Base-by-base conservation (phyloP, 2,329 filamentous ascomycete genomes). In the Uncinocarpus reesii region DNA sequence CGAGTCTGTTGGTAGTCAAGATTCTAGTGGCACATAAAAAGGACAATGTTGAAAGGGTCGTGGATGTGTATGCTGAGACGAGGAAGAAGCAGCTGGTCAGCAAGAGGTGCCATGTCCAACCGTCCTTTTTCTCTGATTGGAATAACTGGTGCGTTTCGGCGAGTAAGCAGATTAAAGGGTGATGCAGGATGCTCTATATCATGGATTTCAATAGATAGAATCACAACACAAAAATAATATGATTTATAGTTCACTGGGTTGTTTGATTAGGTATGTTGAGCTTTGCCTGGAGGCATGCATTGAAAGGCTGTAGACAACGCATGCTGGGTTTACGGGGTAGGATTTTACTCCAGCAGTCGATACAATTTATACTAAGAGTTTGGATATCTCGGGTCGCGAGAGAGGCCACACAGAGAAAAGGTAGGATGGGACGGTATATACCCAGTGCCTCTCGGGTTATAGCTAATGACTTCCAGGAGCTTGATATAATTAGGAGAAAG, bases 81-180 rank as follows among this genome's bases (percentile, higher is more conserved):
- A 74, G 81, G 64, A 69, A 74, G 44, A 66, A 69, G 40, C 83
- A 80, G 72, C 71, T 81, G 51, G 65, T 75, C 26, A 68, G 70
- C 55, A 76, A 76, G 28, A 72, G 74, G 58, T 73, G 72, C 36
- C 76, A 74, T 64, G 71, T 85, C 40, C 80, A 82, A 64, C 72
- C 75, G 18, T 72, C 72, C 0, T 83, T 87, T 64, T 84, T 86
- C 57, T 71, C 72, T 1, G 82, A 86, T 52, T 87, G 82, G 81
- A 73, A 80, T 54, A 85, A 86, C 59, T 88, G 84, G 84, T 80
- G 75, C 59, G 65, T 68, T 40, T 65, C 65, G 18, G 63, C 64
- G n/a, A 65, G 67, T 18, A 67, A 66, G 59, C 62, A 64, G 57
- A 56, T 67, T 54, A 68, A 68, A 57, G 59, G 57, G 40, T 66